These are phyloP conservation scores for Pinus taeda DNA, from an alignment of 75 land plant genomes.

Conservation along the genomic window DNA sequence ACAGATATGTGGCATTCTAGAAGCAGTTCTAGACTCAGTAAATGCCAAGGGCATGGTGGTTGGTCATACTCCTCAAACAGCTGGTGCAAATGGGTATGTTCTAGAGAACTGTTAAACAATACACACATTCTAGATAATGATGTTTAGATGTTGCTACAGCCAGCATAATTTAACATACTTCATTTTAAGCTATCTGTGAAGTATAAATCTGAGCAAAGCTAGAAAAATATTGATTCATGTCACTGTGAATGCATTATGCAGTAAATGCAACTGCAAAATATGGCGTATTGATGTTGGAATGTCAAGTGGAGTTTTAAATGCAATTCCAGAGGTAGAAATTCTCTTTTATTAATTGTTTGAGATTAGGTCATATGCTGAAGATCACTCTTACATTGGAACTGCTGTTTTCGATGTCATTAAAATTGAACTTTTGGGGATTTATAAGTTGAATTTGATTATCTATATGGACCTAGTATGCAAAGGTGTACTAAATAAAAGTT, in stretches of 20 bases:
- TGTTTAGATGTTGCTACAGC: not conserved
- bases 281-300: constrained; percentile 98
- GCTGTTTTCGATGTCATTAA: not conserved
- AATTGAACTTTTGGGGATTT: not conserved
- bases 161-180: not conserved
- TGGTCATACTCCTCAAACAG: constrained; percentile 90
- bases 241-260: constrained; percentile 57
- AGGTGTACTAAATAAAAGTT: too few relatives aligned
- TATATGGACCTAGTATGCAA: not conserved
- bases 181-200: not conserved
- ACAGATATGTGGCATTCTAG: constrained; percentile 69
- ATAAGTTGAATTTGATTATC: not conserved
- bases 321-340: constrained; percentile 77
- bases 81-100: constrained; percentile 81
- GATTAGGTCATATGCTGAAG: not conserved
- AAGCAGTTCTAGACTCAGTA: constrained; percentile 61
- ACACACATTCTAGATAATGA: not conserved
- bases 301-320: constrained; percentile 91
- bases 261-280: constrained; percentile 70
- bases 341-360: constrained; percentile 3
- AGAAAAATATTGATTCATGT: constrained; percentile 1
- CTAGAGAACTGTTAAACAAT: not conserved
- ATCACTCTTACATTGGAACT: not conserved
- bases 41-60: constrained; percentile 87
- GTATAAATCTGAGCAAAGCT: not conserved